Evolutionary conservation across 2,329 filamentous ascomycete species (phyloP), one percentile per base, ranked within the genome.

Genomic region (Sclerotinia minor): DNA sequence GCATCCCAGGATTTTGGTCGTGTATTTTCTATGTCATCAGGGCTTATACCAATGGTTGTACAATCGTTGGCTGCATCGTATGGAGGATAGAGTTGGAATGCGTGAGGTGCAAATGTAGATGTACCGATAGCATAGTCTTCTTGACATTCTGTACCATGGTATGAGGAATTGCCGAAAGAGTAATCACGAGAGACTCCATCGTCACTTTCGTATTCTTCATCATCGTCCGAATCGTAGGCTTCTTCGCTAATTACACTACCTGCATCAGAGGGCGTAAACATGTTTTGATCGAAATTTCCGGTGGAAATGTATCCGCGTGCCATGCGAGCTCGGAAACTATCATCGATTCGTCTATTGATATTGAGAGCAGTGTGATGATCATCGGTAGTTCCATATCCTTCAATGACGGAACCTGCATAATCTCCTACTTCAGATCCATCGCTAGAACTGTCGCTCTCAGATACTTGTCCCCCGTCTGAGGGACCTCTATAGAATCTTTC

Each of bases 101-200:
- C 59, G 2, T 50, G 59, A 8, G 59, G 59, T 49, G 29, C n/a
- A 24, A 61, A 61, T 19, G 5, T 50, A 1, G 59, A 61, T 38
- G 59, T 61, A 17, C 59, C 59, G 32, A 61, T 50, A 21, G 44
- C 59, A 15, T 61, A 61, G 13, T 61, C 59, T 24, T 61, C 59
- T 35, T 61, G 59, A 49, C 59, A 61, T 19, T 50, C 59, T 2
- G 45, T 61, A 13, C 45, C 59, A 50, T 61, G 59, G 29, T 61
- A 61, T 17, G 45, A 61, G 32, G 59, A 61, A 21, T 61, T 11
- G 4, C 29, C 59, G 15, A 61, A 61, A 19, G 59, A 50, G 26
- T 61, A 61, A 1, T 61, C 47, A 26, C 24, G 35, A 0, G 45
- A 61, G 6, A 21, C 2, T 26, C 29, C 45, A 26, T 61, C 59